Evolutionary conservation across 805 yeast species (phyloP).

Genomic region (Candida michaelii): DNA sequence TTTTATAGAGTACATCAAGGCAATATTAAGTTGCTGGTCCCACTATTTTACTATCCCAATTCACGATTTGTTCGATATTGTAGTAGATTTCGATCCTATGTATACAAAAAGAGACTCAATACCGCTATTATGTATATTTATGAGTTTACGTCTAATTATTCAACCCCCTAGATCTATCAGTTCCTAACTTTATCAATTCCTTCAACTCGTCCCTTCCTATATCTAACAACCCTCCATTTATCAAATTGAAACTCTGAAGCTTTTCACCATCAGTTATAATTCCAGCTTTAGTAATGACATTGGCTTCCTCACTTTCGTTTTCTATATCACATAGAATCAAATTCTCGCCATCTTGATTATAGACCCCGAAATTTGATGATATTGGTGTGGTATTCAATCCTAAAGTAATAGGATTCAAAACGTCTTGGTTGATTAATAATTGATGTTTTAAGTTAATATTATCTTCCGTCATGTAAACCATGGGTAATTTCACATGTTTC

Average conservation of each 20-base stretch:
- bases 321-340: slow-evolving; percentile 16
- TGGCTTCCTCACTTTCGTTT: slow-evolving; percentile 17
- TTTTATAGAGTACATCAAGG: no score
- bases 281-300: slow-evolving; percentile 11
- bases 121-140: no score
- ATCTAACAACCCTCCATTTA: slow-evolving; percentile 47
- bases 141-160: no score
- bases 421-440: slow-evolving; percentile 7
- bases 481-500: slow-evolving; percentile 59
- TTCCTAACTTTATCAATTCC: slow-evolving; percentile 49
- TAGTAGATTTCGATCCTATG: no score
- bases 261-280: slow-evolving; percentile 11
- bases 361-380: slow-evolving; percentile 17
- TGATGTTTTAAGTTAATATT: slow-evolving; percentile 6
- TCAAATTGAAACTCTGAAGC: slow-evolving; percentile 32
- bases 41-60: no score
- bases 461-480: slow-evolving; percentile 40
- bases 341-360: slow-evolving; percentile 12
- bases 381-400: slow-evolving; percentile 5
- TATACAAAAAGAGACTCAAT: no score
- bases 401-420: slow-evolving; percentile 8
- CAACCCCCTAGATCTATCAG: slow-evolving; percentile 43
- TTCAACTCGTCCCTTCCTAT: slow-evolving; percentile 48
- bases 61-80: no score
- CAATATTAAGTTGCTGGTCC: no score